These are phyloP conservation scores for Cucumis melo DNA, from an alignment of 306 rosid species.

Conservation along the genomic window DNA sequence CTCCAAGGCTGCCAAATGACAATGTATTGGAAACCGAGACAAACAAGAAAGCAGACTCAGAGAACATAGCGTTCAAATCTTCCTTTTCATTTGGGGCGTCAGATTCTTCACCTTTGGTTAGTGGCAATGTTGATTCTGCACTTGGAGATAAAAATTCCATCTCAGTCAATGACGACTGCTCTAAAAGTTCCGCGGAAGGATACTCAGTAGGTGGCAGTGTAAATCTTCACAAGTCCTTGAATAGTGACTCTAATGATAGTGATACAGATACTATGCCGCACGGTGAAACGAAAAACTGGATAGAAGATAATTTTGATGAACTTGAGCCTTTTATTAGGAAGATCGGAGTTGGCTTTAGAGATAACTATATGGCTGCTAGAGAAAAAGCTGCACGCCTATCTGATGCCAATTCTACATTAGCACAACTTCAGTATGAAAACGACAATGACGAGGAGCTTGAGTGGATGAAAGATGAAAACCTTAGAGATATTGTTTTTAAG, in stretches of 20 bases:
- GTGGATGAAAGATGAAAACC: slow-evolving; percentile 78
- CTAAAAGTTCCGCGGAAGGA: slow-evolving; percentile 12
- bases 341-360: slow-evolving; percentile 70
- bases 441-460: slow-evolving; percentile 63
- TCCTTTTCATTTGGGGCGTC: slow-evolving; percentile 20
- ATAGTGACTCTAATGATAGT: slow-evolving; percentile 22
- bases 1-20: slow-evolving; percentile 20
- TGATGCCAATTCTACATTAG: slow-evolving; percentile 22
- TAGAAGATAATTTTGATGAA: slow-evolving; percentile 59
- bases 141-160: slow-evolving; percentile 23
- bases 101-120: slow-evolving; percentile 20
- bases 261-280: slow-evolving; percentile 12
- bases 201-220: slow-evolving; percentile 11
- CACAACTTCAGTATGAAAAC: slow-evolving; percentile 22
- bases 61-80: slow-evolving; percentile 10
- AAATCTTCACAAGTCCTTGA: slow-evolving; percentile 21
- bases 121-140: slow-evolving; percentile 22
- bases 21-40: slow-evolving; percentile 15
- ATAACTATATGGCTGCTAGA: slow-evolving; percentile 63
- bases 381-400: slow-evolving; percentile 33
- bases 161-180: slow-evolving; percentile 16
- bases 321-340: slow-evolving; percentile 59
- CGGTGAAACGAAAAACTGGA: slow-evolving; percentile 49
- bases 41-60: slow-evolving; percentile 11
- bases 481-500: slow-evolving; percentile 72